A percentile compares a stretch with the other conserved stretches of the same genome.
Evolutionary conservation across 1,139 yeast genomes (phyloP).

Genomic region (Candida sp.): DNA sequence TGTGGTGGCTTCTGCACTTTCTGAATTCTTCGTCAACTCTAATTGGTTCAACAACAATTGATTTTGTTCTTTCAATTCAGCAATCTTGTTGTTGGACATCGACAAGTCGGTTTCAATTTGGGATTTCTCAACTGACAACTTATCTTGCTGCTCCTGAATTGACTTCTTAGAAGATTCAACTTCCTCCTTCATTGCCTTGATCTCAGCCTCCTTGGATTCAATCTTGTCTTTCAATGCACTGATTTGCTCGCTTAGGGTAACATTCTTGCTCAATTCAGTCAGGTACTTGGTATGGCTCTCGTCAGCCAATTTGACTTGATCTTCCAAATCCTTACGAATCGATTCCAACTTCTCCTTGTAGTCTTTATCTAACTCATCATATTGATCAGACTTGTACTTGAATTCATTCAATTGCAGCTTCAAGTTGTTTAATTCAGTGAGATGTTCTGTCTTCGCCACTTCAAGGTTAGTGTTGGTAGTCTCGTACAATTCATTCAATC

Average conservation of each 20-base stretch:
- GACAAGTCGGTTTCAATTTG: conserved; percentile 59
- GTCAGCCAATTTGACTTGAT: conserved; percentile 52
- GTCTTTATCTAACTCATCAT: conserved; percentile 37
- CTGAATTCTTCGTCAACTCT: conserved; percentile 43
- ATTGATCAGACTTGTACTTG: conserved; percentile 35
- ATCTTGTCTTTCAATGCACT: conserved; percentile 47
- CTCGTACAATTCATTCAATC: conserved; percentile 19
- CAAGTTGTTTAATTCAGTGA: conserved; percentile 24
- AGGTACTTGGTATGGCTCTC: conserved; percentile 61
- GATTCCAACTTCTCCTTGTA: conserved; percentile 36
- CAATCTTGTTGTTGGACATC: conserved; percentile 45
- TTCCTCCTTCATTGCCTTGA: conserved; percentile 34
- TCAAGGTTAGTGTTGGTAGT: conserved; percentile 21
- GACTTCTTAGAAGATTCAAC: conserved; percentile 20
- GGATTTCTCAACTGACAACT: conserved; percentile 24
- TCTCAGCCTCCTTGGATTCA: conserved; percentile 36
- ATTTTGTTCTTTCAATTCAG: conserved; percentile 70
- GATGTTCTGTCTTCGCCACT: conserved; percentile 17
- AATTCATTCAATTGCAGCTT: conserved; percentile 26
- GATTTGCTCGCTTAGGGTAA: conserved; percentile 53
- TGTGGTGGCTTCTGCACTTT: conserved; percentile 16
- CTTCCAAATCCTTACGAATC: conserved; percentile 47
- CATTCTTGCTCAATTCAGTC: conserved; percentile 59
- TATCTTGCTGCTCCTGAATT: conserved; percentile 30
- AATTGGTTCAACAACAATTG: conserved; percentile 70